Conservation (phyloP, 2,329 filamentous ascomycete species). For the Clonostachys solani region DNA sequence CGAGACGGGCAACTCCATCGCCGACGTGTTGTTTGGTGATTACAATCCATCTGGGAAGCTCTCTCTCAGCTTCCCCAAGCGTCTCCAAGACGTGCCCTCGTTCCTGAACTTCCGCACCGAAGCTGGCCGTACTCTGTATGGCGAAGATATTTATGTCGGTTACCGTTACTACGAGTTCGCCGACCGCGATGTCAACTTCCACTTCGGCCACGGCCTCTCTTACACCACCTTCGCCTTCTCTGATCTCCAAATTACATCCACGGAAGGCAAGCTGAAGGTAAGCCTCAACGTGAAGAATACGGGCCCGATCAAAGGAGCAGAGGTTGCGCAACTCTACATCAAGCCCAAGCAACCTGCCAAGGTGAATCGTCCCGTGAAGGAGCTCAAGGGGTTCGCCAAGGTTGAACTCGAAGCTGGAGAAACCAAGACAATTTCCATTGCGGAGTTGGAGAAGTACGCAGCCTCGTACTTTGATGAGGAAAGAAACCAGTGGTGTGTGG, state of each 20-base stretch:
- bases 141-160: conserved; percentile 76
- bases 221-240: conserved; percentile 66
- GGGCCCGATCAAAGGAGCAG: conserved; percentile 46
- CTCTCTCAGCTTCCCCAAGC: conserved; percentile 66
- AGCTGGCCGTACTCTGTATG: conserved; percentile 68
- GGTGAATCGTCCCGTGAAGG: conserved; percentile 54
- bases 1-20: conserved; percentile 77
- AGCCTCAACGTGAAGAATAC: conserved; percentile 56
- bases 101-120: conserved; percentile 73
- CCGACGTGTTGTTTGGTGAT: conserved; percentile 71
- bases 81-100: conserved; percentile 66
- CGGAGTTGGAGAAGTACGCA: conserved; percentile 58
- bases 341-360: conserved; percentile 37
- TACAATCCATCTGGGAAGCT: conserved; percentile 73
- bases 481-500: conserved; percentile 59
- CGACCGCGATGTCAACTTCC: conserved; percentile 62
- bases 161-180: conserved; percentile 77
- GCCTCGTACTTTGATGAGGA: conserved; percentile 65
- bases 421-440: conserved; percentile 50
- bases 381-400: conserved; percentile 64
- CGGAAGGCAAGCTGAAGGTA: conserved; percentile 41
- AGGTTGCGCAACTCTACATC: conserved; percentile 56
- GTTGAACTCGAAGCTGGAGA: conserved; percentile 57
- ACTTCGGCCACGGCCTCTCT: conserved; percentile 76
- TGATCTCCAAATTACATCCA: conserved; percentile 39